Evolutionary conservation across 129 eudicot genomes (phyloP), one percentile per base, ranked within the genome.

Genomic region (Flaveria ramosissima): DNA sequence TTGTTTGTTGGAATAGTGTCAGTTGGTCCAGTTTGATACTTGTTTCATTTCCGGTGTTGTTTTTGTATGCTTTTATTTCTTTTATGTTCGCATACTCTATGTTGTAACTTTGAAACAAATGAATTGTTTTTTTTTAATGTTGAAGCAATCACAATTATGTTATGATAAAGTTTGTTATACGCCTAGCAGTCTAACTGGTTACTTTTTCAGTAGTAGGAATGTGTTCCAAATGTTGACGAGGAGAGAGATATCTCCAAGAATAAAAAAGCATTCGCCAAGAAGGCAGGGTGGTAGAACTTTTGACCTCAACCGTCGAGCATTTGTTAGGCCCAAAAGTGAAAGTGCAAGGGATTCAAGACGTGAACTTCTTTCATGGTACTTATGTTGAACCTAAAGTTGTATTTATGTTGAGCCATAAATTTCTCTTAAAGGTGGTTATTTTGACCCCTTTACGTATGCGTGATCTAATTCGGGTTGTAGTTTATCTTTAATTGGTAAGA

Each of bases 331-430:
- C 24, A 64, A 70, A 55, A 77, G 81, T 48, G 85, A 86, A 68
- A 80, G 73, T 42, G 74, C 81, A 56, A 77, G 77, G 77, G 93
- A 89, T 80, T 76, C 93, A 69, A 89, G 85, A 71, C 88, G 87
- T 48, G 85, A 83, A 63, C 88, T 89, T 74, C 75, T 73, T 32
- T 89, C 93, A 80, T 89, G 93, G 93, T 89, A 86, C 64, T 66
- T 52, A 14, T 32, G 63, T 32, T 10, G 39, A 30, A 8, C 66
- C 65, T 14, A 30, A 63, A 36, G 21, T 68, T 68, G 30, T 47
- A 32, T 41, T 36, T 76, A 24, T 67, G 53, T 56, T 45, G 19
- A 66, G 68, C 14, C 21, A 17, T 66, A 39, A 16, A 7, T 66
- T 10, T 66, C 14, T 39, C 50, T 17, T 39, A 39, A 17, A 39